Base-by-base conservation (phyloP, 257 asterid genomes). In the Penstemon eatonii region DNA sequence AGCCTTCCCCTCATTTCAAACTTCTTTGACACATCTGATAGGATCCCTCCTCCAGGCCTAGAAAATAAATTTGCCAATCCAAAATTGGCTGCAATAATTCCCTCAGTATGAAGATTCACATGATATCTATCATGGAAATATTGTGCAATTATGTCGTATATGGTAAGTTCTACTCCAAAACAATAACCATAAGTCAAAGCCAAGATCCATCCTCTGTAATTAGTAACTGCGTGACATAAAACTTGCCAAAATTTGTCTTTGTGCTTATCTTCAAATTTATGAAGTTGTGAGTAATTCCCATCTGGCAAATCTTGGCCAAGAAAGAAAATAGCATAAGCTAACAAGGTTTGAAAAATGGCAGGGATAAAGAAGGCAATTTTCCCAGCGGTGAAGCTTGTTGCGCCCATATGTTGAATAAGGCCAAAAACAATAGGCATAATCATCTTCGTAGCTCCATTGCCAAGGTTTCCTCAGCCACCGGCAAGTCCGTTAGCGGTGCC, bases 401-500 rank as follows among this genome's bases (percentile, higher is more conserved):
- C 82, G 3, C 97, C 95, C 8, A 82, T 72, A 9, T 71, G 53
- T 0, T 56, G 77, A 8, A 89, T 83, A 42, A 88, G 55, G 5
- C 73, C 75, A 61, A 79, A 90, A 0, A 87, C 88, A 0, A 86
- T 78, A 0, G 97, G 97, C 98, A 92, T 92, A 66, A 92, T 87
- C 5, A 92, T 83, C 78, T 92, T 96, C 0, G 96, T 82, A 0
- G 95, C 96, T 0, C 98, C 95, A 33, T 95, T 95, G 36, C 98
- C 98, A 8, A 90, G 94, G 51, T 93, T 93, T 0, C 98, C 97
- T 97, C 98, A 90, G 0, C 98, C 97, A 6, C 93, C 98, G 0
- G 97, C 71, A 4, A 90, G 25, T 7, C 97, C 97, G 56, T 92
- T 89, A 3, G 96, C 98, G 0, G 95, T 86, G 56, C 89, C 98